Base-by-base conservation (phyloP, 257 asterid genomes). In the Leonotis leonurus region DNA sequence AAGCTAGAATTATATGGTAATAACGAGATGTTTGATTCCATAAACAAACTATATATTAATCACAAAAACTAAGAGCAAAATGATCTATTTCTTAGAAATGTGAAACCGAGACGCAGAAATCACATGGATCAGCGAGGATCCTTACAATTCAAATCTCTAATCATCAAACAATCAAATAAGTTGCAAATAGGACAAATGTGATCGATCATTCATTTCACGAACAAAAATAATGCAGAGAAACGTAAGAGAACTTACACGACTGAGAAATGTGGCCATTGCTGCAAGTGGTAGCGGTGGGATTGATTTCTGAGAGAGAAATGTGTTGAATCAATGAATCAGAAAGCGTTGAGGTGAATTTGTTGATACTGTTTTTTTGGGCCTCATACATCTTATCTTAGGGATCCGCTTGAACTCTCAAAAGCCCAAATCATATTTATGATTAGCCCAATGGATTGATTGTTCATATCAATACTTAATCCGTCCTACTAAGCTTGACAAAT, bases 221-320 rank as follows among this genome's bases (percentile, higher is more conserved):
- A 64, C n/a, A n/a, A n/a, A n/a, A n/a, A n/a, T n/a, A n/a, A n/a
- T n/a, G n/a, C 4, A 7, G 29, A 67, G 8, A 10, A 65, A 64
- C 3, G 72, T 67, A 61, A 57, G 30, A 76, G n/a, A 48, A 56
- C 71, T 56, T 66, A 82, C 88, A 35, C 73, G 81, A 71, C 79
- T 56, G 75, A 75, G 87, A 60, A 73, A 75, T 35, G 78, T 71
- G 30, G 87, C 85, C 85, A 81, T 81, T n/a, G n/a, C n/a, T 43
- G 62, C 52, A 32, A n/a, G 46, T 48, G 5, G n/a, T n/a, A 20
- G 33, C 24, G 26, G 45, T 36, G 21, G n/a, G 64, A 65, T 13
- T 37, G 63, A 52, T 32, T 43, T 56, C 35, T 10, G 14, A 5
- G 71, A 45, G 54, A 53, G 7, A 70, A 18, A 12, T 54, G n/a